These are phyloP conservation scores for Oidiodendron maius DNA, from an alignment of 495 filamentous ascomycete species.

Conservation along the genomic window DNA sequence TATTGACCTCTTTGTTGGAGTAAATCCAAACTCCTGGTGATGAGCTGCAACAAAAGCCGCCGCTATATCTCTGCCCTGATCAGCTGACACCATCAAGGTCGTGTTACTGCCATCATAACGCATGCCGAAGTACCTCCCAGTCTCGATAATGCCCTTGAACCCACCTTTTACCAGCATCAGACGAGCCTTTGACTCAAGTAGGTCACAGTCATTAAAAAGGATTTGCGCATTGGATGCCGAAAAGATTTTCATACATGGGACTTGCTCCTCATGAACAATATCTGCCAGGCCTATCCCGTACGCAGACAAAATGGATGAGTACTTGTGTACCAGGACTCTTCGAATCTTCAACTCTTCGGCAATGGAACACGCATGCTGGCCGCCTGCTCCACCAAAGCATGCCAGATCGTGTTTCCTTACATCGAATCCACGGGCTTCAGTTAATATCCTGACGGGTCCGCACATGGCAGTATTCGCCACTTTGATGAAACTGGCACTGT, in stretches of 20 bases:
- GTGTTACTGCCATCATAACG: constrained; percentile 50
- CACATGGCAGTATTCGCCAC: constrained; percentile 52
- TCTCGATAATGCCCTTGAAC: constrained; percentile 32
- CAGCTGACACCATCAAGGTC: constrained; percentile 40
- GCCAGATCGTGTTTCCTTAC: constrained; percentile 44
- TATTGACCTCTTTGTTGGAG: constrained; percentile 38
- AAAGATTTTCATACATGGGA: too few relatives aligned
- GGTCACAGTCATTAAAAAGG: too few relatives aligned
- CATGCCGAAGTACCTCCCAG: constrained; percentile 47
- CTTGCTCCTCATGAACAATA: constrained; percentile 46
- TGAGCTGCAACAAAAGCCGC: constrained; percentile 41
- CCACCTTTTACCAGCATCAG: constrained; percentile 27
- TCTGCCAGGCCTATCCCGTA: constrained; percentile 50
- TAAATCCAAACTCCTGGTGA: constrained; percentile 46
- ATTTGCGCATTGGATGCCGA: too few relatives aligned
- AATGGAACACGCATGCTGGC: constrained; percentile 50
- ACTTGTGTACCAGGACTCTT: constrained; percentile 46
- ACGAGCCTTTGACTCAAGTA: background rate
- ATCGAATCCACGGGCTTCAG: constrained; percentile 44
- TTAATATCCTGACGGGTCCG: constrained; percentile 46
- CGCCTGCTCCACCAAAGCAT: constrained; percentile 49
- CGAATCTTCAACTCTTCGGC: constrained; percentile 27
- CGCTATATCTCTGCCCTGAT: constrained; percentile 33
- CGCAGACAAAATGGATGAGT: constrained; percentile 45
- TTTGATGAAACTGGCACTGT: constrained; percentile 50